Evolutionary conservation across 2,329 filamentous ascomycete species (phyloP).

Genomic region (Lithohypha guttulata): DNA sequence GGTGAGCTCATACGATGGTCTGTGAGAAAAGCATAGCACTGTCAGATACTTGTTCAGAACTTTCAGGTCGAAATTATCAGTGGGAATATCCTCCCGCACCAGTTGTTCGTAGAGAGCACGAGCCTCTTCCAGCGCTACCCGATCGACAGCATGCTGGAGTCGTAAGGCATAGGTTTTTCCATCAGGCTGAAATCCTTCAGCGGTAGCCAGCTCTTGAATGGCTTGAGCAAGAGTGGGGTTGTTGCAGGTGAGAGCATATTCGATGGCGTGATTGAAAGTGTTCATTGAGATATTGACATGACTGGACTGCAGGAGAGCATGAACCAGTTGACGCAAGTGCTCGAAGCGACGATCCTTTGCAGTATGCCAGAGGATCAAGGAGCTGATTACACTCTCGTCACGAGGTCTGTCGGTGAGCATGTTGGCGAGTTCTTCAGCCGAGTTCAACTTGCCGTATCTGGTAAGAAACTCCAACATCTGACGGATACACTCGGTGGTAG

Average conservation of each 20-base stretch:
- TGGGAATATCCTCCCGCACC: constrained; percentile 41
- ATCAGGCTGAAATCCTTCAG: constrained; percentile 56
- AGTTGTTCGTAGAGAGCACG: constrained; percentile 44
- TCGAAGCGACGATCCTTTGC: constrained; percentile 60
- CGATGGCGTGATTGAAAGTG: constrained; percentile 68
- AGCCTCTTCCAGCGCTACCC: constrained; percentile 56
- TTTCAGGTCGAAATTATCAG: constrained; percentile 47
- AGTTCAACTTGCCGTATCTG: constrained; percentile 48
- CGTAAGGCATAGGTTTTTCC: constrained; percentile 61
- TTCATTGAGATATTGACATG: constrained; percentile 49
- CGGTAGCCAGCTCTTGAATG: constrained; percentile 56
- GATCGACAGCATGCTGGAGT: constrained; percentile 63
- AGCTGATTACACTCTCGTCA: constrained; percentile 35
- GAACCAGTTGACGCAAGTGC: constrained; percentile 62
- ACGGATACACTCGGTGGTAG: constrained; percentile 39
- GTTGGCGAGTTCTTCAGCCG: constrained; percentile 39
- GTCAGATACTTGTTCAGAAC: constrained; percentile 62
- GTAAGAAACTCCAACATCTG: constrained; percentile 52
- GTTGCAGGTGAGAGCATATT: constrained; percentile 57
- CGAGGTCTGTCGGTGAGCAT: constrained; percentile 12
- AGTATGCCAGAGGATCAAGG: constrained; percentile 65
- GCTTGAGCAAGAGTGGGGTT: constrained; percentile 64
- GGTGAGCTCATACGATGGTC: constrained; percentile 58
- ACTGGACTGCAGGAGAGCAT: constrained; percentile 47
- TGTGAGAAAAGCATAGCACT: constrained; percentile 50